Evolutionary conservation across 345 rosid species (phyloP), one percentile per base, ranked within the genome.

Genomic region (Aquilaria sinensis): DNA sequence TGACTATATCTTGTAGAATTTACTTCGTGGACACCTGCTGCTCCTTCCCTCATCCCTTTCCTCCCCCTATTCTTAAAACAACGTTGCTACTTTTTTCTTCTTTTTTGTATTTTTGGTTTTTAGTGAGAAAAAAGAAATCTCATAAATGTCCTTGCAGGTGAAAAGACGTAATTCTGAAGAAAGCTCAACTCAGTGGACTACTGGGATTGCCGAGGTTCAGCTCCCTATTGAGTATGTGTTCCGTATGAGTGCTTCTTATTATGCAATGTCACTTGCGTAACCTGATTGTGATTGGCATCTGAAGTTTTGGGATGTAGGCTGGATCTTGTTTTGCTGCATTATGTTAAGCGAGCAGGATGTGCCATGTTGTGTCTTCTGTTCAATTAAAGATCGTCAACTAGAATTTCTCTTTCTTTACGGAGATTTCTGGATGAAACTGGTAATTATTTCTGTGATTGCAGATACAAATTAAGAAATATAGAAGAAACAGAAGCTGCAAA

Each of bases 401-500:
- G 32, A 13, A 33, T 56, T 30, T n/a, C 51, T 2, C 41, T 50
- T n/a, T 48, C 16, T 2, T 47, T 62, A 31, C 15, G 23, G 61
- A 56, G 10, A 53, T 37, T 11, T 5, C 29, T 68, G 3, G 6
- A 60, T 31, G 37, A 13, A 14, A 34, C 48, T 43, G 23, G 55
- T 72, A 12, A 65, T 61, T 68, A 10, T 43, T 67, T 56, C 34
- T 9, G 33, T 72, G 66, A 13, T 63, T 77, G 61, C 83, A 94
- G 99, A 67, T 94, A 77, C 76, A 94, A 94, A 74, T 74, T 94
- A 66, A 90, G 67, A 77, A 94, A 94, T 74, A 94, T 94, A 57
- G 96, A 90, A 72, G 99, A 94, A 72, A 94, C 99, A 16, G 99
- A 90, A 77, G 99, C 99, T 57, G 97, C 99, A 30, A 94, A 94